Conservation (phyloP, 139 green algal genomes). For the Tetradesmus lagerheimii region DNA sequence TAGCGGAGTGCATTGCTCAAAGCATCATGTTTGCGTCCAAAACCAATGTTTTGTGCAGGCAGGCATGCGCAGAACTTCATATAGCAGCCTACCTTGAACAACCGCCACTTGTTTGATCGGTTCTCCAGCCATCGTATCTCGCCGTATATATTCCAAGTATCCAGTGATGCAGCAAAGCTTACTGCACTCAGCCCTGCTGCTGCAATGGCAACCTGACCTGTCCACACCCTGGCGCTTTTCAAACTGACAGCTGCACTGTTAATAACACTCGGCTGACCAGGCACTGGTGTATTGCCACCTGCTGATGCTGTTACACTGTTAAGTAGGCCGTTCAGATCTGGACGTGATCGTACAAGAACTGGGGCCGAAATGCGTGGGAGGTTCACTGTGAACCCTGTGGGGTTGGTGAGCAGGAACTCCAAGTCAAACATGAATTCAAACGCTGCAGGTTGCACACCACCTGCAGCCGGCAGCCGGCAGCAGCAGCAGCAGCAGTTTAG, state of each 20-base stretch:
- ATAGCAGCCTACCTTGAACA: background rate
- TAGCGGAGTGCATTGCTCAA: no score
- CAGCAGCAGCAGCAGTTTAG: background rate
- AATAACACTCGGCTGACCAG: background rate
- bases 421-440: background rate
- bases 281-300: background rate
- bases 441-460: background rate
- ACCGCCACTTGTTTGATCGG: background rate
- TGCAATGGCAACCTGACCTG: background rate
- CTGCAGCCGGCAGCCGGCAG: background rate
- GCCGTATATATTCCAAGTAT: background rate
- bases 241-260: background rate
- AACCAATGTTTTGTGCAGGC: no score
- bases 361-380: background rate
- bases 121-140: background rate
- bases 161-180: background rate
- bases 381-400: background rate
- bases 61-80: no score
- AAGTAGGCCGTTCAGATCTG: background rate
- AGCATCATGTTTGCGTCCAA: no score
- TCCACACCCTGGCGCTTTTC: background rate
- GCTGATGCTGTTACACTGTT: background rate
- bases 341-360: background rate
- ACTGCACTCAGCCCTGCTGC: background rate
- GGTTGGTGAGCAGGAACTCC: background rate